These are phyloP conservation scores for Salvia rosmarinus DNA, from an alignment of 257 asterid genomes.

Conservation along the genomic window DNA sequence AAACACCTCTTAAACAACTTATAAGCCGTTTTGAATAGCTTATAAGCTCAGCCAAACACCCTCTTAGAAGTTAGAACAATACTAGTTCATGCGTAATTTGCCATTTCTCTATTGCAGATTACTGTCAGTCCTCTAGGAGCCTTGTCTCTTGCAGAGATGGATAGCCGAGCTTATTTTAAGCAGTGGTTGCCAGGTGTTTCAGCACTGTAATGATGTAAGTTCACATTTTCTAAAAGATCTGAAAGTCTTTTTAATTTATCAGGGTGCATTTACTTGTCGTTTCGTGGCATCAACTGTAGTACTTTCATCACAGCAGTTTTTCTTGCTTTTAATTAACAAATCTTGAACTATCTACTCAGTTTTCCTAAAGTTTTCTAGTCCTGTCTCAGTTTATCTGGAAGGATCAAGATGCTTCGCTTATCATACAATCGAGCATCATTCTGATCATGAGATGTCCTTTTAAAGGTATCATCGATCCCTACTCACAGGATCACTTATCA, in stretches of 20 bases:
- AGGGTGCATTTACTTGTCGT: conserved; percentile 1
- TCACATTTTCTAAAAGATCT: conserved; percentile 18
- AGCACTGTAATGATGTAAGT: conserved; percentile 51
- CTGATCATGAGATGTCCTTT: neutral
- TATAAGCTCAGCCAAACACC: too few relatives aligned
- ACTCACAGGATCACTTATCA: conserved; percentile 12
- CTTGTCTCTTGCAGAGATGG: conserved; percentile 62
- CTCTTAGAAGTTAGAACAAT: conserved; percentile 21
- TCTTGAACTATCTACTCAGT: neutral
- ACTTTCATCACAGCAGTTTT: neutral
- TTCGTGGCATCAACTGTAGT: neutral
- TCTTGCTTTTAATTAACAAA: neutral
- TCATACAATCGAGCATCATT: conserved; percentile 12
- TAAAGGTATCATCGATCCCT: conserved; percentile 26
- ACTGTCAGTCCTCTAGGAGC: conserved; percentile 81
- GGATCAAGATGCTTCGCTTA: conserved; percentile 15
- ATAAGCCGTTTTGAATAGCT: too few relatives aligned
- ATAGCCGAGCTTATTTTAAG: conserved; percentile 54
- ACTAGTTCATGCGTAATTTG: conserved; percentile 18
- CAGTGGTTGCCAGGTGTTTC: conserved; percentile 63
- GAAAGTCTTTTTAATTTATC: neutral
- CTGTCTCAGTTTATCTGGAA: conserved; percentile 19
- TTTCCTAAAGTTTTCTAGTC: neutral
- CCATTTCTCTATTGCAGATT: conserved; percentile 54
- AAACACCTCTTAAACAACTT: too few relatives aligned